These are phyloP conservation scores for Fusarium veterinarium DNA, from an alignment of 2,329 filamentous ascomycete genomes.

Conservation along the genomic window DNA sequence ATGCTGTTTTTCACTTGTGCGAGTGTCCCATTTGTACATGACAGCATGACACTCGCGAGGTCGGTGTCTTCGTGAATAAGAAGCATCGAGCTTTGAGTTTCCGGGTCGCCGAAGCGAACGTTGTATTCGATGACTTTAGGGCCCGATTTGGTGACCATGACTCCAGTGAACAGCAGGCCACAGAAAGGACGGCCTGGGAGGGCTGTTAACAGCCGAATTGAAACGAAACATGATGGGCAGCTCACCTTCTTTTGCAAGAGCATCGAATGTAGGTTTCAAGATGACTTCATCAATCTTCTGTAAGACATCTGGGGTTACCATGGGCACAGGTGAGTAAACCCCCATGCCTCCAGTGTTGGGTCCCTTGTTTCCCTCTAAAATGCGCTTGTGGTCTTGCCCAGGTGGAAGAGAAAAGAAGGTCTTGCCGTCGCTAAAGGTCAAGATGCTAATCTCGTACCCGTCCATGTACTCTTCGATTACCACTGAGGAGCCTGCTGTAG, in stretches of 20 bases:
- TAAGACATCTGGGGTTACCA: conserved; percentile 63
- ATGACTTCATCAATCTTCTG: conserved; percentile 69
- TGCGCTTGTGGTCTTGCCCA: conserved; percentile 79
- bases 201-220: not conserved
- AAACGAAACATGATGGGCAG: not conserved
- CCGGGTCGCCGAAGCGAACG: conserved; percentile 88
- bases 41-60: conserved; percentile 84
- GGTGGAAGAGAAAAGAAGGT: conserved; percentile 73
- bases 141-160: conserved; percentile 84
- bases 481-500: conserved; percentile 73
- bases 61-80: conserved; percentile 81
- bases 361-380: conserved; percentile 74
- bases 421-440: conserved; percentile 75
- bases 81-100: conserved; percentile 84
- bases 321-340: conserved; percentile 74
- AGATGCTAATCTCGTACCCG: conserved; percentile 75
- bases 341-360: conserved; percentile 83
- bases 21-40: conserved; percentile 80
- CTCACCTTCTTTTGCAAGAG: conserved; percentile 67
- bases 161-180: conserved; percentile 80
- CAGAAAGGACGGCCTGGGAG: conserved; percentile 60
- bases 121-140: conserved; percentile 90
- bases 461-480: conserved; percentile 79
- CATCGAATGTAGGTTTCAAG: conserved; percentile 71
- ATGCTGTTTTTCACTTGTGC: conserved; percentile 71